Base-by-base conservation (phyloP, 139 green algal species). In the Astrephomene gubernaculifera region DNA sequence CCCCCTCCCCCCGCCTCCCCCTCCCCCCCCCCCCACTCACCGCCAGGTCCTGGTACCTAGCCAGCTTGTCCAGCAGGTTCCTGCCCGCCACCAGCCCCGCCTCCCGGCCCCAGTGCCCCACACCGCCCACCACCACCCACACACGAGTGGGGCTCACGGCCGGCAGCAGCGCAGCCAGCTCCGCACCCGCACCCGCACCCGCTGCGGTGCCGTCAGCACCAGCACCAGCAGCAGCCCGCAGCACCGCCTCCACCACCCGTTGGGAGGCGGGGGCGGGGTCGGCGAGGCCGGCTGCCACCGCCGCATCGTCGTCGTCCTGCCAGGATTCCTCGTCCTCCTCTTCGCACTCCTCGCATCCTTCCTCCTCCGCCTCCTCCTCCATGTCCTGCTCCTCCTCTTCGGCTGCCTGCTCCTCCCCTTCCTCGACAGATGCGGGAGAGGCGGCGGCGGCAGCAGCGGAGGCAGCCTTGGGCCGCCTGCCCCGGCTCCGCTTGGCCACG, bases 111-210 rank as follows among this genome's bases (percentile, higher is more conserved):
- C 83, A 75, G 8, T 71, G 57, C 89, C 36, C 54, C 60, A 92
- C 87, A 17, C 94, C 94, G 14, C 94, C 94, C 78, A 96, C 93
- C 29, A 97, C 83, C 68, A 97, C 91, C 83, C 88, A 96, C 70
- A 97, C 93, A 12, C 87, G 84, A 57, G 60, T 63, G 38, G 76
- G 60, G 36, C 22, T 49, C 60, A 82, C 53, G 14, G 74, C 63
- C n/a, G 73, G 54, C 33, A 14, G 41, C 76, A 63, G 12, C 39
- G 60, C 76, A 41, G 76, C 76, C 76, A 73, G n/a, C 76, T 73
- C 60, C 76, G 41, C 60, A 1, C 6, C 60, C 60, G 39, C 76
- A n/a, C n/a, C n/a, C n/a, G n/a, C n/a, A n/a, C n/a, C n/a, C n/a
- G n/a, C n/a, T n/a, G n/a, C n/a, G n/a, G n/a, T n/a, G n/a, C n/a